Base-by-base conservation (phyloP, 208 protist species). In the Hexamita inflata region DNA sequence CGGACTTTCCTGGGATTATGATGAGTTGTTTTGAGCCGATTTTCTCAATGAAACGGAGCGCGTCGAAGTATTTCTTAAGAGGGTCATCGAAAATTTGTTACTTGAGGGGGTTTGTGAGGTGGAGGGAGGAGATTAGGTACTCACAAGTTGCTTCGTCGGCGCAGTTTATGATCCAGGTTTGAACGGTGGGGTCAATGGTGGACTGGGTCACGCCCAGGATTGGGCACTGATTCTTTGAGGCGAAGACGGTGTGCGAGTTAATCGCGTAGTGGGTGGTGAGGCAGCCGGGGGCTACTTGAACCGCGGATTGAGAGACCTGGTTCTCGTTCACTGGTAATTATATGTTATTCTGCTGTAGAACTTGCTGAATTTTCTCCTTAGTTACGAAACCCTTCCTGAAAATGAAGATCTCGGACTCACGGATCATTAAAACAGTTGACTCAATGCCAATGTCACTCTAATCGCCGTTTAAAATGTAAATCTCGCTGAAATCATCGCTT, bases 361-460 rank as follows among this genome's bases (percentile, higher is more conserved):
- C 30, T 38, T 15, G 24, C 15, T 24, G 13, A 38, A 66, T 15
- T 30, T 38, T 38, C 30, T 66, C 73, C 29, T 61, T 60, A 29
- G n/a, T 62, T 42, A 75, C 39, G 29, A 34, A 9, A 28, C 68
- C 74, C 1, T 38, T 9, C 11, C 38, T 15, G 30, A 77, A 39
- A 26, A 77, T 74, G 15, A 29, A 65, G 38, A n/a, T n/a, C 9
- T 1, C 19, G n/a, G 9, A 34, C 35, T 68, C 7, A 30, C 30
- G 30, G 41, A 77, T 11, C 58, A 38, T 29, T 4, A 74, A 7
- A 34, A 78, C 61, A 24, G 75, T 78, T n/a, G 65, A 75, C 57
- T 78, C 75, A 28, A 78, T 59, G 9, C 75, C 75, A n/a, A 78
- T 64, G n/a, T 58, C 61, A 61, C 67, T 66, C 2, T 28, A 29